Conservation (phyloP, 2,329 filamentous ascomycete genomes). For the Lasiodiplodia citricola region DNA sequence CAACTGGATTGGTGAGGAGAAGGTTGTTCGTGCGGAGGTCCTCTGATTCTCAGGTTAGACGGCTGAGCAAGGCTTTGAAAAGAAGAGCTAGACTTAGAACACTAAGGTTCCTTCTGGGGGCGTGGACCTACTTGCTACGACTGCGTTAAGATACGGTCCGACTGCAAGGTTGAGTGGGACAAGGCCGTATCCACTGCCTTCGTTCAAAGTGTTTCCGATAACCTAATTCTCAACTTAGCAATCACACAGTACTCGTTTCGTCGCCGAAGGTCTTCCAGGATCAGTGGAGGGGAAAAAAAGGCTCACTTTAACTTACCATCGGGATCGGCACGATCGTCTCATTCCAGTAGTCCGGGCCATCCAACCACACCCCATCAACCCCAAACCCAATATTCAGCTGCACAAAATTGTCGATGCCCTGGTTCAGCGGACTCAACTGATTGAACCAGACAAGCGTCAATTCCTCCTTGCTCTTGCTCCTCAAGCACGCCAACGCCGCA, state of each 20-base stretch:
- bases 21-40: neutral
- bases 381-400: neutral
- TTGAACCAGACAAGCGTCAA: constrained; percentile 26
- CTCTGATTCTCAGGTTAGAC: neutral
- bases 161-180: too few relatives aligned
- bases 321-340: constrained; percentile 5
- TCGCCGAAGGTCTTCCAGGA: neutral
- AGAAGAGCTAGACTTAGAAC: neutral
- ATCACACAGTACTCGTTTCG: neutral
- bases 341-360: neutral
- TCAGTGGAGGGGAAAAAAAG: too few relatives aligned
- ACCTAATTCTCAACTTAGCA: neutral
- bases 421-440: neutral
- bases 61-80: too few relatives aligned
- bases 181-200: too few relatives aligned
- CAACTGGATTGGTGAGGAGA: neutral
- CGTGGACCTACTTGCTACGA: too few relatives aligned
- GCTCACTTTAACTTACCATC: neutral
- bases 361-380: neutral
- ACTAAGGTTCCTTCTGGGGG: neutral
- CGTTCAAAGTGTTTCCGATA: too few relatives aligned
- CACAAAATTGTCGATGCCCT: neutral
- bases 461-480: constrained; percentile 30
- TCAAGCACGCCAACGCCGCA: neutral
- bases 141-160: too few relatives aligned